A percentile compares a stretch with the other conserved stretches of the same genome.
These are phyloP conservation scores for Vigna unguiculata DNA, from an alignment of 306 rosid genomes.

Conservation along the genomic window DNA sequence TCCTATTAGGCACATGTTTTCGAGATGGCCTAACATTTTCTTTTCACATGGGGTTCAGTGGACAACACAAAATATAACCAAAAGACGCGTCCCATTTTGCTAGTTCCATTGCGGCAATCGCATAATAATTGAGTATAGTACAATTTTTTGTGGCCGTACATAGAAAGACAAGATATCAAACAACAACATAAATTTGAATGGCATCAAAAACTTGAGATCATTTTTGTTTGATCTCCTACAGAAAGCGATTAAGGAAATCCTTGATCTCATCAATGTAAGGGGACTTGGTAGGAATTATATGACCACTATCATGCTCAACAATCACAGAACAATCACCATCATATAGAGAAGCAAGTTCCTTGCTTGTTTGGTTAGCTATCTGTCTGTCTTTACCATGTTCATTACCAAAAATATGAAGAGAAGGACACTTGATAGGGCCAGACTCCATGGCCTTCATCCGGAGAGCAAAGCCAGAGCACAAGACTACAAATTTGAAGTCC, in stretches of 20 bases:
- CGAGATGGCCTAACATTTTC: not conserved
- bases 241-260: conserved; percentile 71
- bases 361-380: conserved; percentile 76
- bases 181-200: not conserved
- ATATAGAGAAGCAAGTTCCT: conserved; percentile 72
- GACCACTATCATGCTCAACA: conserved; percentile 82
- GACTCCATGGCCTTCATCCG: conserved; percentile 48
- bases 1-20: not conserved
- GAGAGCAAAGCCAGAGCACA: conserved; percentile 80
- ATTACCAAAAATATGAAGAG: conserved; percentile 84
- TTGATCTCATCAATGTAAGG: conserved; percentile 79
- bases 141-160: not conserved
- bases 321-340: conserved; percentile 62
- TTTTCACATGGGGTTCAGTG: not conserved
- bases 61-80: not conserved
- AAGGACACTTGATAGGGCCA: conserved; percentile 64
- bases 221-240: conserved; percentile 20
- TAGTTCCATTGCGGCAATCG: not conserved
- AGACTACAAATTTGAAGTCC: conserved; percentile 71
- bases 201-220: not conserved
- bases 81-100: not conserved
- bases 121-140: conserved; percentile 25
- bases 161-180: conserved; percentile 19
- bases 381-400: conserved; percentile 80
- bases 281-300: conserved; percentile 79